Evolutionary conservation across 192 early-diverging fungal species (phyloP), one percentile per base, ranked within the genome.

Genomic region (Backusella psychrophila): DNA sequence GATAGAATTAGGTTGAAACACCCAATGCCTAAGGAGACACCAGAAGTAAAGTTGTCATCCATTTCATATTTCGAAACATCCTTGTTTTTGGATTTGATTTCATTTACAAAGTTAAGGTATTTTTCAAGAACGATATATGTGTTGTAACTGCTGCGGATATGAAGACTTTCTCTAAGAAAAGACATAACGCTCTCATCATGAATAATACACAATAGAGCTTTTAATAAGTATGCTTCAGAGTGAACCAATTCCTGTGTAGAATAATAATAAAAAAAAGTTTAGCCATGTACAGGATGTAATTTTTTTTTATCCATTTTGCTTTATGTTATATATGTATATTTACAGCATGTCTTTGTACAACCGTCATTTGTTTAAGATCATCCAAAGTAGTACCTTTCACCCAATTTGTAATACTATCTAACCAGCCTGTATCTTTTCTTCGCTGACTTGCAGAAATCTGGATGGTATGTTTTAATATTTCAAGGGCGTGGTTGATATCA

Each of bases 41-140:
- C 95, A 8, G 91, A 91, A 72, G 93, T 89, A 82, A 96, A 93
- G 76, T 95, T 90, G 46, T 89, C 91, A 69, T 97, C 96, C 33
- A 97, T 71, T 19, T 79, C 84, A 38, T 91, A 84, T 34, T 46
- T 71, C 15, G 79, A 77, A 69, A 81, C 78, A 23, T 82, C 78
- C 69, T 86, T 87, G 17, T 80, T 83, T 6, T 79, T 80, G 19
- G 84, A 74, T 6, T 84, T 86, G 46, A 88, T 84, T 72, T 85
- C 82, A 44, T 87, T 80, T 35, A 85, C 84, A 69, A 74, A 80
- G 31, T 83, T 80, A 69, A 88, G 71, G 39, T 89, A 82, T 73
- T 83, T 79, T 83, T 90, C 84, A 66, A 91, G 78, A 7, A 82
- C 80, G 68, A 87, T 87, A 79, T 93, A 93, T 26, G 87, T 88